Evolutionary conservation across 306 rosid species (phyloP).

Genomic region (Chamaecrista fasciculata): DNA sequence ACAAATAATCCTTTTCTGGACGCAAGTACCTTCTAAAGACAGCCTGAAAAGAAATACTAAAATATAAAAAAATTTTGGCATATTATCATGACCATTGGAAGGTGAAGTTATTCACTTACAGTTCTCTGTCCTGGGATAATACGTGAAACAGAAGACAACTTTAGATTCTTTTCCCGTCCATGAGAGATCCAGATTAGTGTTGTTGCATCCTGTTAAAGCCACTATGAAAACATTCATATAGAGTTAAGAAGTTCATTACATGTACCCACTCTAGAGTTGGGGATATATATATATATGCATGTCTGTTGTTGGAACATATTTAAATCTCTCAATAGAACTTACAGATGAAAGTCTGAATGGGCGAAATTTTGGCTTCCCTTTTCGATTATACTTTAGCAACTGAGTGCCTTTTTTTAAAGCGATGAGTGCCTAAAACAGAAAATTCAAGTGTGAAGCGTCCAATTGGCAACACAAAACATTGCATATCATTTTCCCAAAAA

Average conservation of each 20-base stretch:
- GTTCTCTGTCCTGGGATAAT: slow-evolving; percentile 70
- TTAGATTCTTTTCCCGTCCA: slow-evolving; percentile 54
- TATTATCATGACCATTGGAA: background rate
- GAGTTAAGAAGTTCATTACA: background rate
- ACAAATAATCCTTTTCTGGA: slow-evolving; percentile 65
- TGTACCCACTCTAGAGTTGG: background rate
- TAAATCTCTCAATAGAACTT: slow-evolving; percentile 22
- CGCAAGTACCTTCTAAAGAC: slow-evolving; percentile 64
- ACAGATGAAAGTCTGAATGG: slow-evolving; percentile 66
- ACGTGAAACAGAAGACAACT: slow-evolving; percentile 42
- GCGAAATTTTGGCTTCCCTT: slow-evolving; percentile 61
- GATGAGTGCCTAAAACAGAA: slow-evolving; percentile 44
- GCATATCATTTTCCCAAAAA: background rate
- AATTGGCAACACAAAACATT: background rate
- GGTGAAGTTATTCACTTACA: slow-evolving; percentile 39
- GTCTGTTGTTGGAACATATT: background rate
- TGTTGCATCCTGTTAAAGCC: slow-evolving; percentile 59
- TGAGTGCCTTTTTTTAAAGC: slow-evolving; percentile 62
- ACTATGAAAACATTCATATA: slow-evolving; percentile 33
- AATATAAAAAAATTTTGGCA: background rate
- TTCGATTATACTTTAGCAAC: slow-evolving; percentile 58
- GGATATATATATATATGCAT: background rate
- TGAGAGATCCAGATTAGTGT: slow-evolving; percentile 62
- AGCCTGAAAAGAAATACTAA: slow-evolving; percentile 37
- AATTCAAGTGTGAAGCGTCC: too few relatives aligned